Base-by-base conservation (phyloP, 1,139 yeast genomes). In the Kodamaea sp. region DNA sequence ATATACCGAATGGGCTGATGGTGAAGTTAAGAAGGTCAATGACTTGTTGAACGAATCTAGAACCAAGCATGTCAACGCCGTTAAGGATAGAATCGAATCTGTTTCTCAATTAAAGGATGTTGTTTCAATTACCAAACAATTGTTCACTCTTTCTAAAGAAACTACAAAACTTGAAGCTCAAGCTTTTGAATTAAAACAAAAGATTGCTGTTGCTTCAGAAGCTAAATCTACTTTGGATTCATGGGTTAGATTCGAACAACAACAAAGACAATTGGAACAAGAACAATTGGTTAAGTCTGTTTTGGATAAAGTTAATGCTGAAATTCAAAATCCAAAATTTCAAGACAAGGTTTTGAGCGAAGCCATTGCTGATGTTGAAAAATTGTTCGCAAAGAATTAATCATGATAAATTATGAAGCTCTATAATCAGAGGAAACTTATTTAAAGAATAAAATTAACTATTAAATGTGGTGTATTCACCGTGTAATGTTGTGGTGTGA, bases 231-330 rank as follows among this genome's bases (percentile, higher is more conserved):
- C 92, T 46, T 81, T 92, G 64, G 98, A 92, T 72, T 88, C 97
- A 28, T 92, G 98, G 98, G 97, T 89, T 57, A 88, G 97, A 81
- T 88, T 86, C 70, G 98, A 92, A 77, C 84, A 88, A 54, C 90
- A 88, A 64, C 94, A 90, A 58, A 92, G 97, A 75, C 96, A 88
- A 78, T 73, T 84, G 62, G 96, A 92, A 77, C 98, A 92, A 78
- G 80, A 82, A 67, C 96, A 88, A 70, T 81, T 92, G 60, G 82
- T 95, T 58, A 75, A 84, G 64, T 65, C 90, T 43, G 96, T 92
- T 53, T 84, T 89, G 62, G 74, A 88, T 44, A 89, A 88, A 77
- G 95, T 92, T 56, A 81, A 86, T 75, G 73, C 83, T 70, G 95
- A 89, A 70, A 70, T 92, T 56, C 73, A 75, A 57, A 83, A 84